Evolutionary conservation across 1,284 basidiomycete species (phyloP).

Genomic region (Cryptococcus sp.): DNA sequence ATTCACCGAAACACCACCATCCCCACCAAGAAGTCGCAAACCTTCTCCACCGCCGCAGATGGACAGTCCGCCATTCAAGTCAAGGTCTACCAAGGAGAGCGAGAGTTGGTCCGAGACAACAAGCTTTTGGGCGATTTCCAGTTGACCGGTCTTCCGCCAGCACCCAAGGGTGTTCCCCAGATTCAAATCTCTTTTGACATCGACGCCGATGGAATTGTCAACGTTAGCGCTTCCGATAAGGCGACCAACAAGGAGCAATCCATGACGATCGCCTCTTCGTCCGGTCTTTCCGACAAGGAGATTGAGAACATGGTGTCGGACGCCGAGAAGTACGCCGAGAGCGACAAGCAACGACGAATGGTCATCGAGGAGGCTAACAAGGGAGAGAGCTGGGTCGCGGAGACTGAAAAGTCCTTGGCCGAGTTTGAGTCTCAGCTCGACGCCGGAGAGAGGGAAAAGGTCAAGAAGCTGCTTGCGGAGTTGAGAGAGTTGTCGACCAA

Average conservation of each 20-base stretch:
- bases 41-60: slow-evolving; percentile 96
- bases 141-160: slow-evolving; percentile 93
- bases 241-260: slow-evolving; percentile 96
- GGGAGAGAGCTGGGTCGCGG: slow-evolving; percentile 87
- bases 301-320: slow-evolving; percentile 97
- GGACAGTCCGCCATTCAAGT: slow-evolving; percentile 94
- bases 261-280: slow-evolving; percentile 76
- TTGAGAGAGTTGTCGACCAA: slow-evolving; percentile 85
- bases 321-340: slow-evolving; percentile 86
- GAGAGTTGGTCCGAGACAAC: slow-evolving; percentile 89
- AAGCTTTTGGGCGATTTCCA: slow-evolving; percentile 99
- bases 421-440: slow-evolving; percentile 98
- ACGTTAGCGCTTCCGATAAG: slow-evolving; percentile 94
- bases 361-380: slow-evolving; percentile 97
- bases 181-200: slow-evolving; percentile 99
- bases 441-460: slow-evolving; percentile 86
- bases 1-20: slow-evolving; percentile 98
- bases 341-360: slow-evolving; percentile 77
- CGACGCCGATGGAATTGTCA: slow-evolving; percentile 97
- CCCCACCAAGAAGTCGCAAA: slow-evolving; percentile 98
- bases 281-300: slow-evolving; percentile 91
- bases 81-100: slow-evolving; percentile 98
- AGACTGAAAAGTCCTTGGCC: slow-evolving; percentile 92
- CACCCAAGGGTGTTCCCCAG: slow-evolving; percentile 94
- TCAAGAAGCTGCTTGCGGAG: slow-evolving; percentile 76